These are phyloP conservation scores for Penicillium oxalicum DNA, from an alignment of 2,329 filamentous ascomycete genomes.

Conservation along the genomic window DNA sequence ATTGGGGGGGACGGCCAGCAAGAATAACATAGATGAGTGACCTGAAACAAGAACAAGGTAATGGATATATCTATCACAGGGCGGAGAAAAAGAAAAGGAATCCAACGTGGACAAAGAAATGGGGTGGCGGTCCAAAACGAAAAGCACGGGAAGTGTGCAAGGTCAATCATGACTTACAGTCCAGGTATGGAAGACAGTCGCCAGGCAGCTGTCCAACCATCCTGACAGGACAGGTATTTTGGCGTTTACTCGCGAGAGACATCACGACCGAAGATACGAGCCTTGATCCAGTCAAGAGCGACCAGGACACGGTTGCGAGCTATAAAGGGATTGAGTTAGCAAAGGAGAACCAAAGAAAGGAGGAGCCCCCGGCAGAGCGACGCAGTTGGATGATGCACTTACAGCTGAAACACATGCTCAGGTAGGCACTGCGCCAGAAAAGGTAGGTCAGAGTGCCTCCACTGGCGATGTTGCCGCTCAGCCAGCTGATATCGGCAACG, in stretches of 20 bases:
- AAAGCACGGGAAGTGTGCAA: neutral
- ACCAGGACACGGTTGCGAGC: conserved; percentile 93
- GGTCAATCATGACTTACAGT: too few species aligned
- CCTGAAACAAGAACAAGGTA: conserved; percentile 11
- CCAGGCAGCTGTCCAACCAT: too few species aligned
- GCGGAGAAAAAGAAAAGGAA: neutral
- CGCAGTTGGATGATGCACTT: conserved; percentile 45
- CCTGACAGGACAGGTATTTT: too few species aligned
- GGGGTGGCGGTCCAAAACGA: conserved; percentile 14
- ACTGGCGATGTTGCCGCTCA: conserved; percentile 91
- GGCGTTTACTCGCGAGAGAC: conserved; percentile 51
- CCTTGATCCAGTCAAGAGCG: conserved; percentile 91
- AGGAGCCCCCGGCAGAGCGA: too few species aligned
- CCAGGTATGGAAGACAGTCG: too few species aligned
- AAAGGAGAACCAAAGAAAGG: neutral
- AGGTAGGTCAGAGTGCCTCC: conserved; percentile 93
- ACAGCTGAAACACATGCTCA: conserved; percentile 99
- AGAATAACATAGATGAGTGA: conserved; percentile 11
- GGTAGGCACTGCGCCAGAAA: conserved; percentile 96
- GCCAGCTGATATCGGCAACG: conserved; percentile 94
- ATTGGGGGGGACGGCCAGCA: neutral
- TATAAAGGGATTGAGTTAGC: conserved; percentile 31
- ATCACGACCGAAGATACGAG: conserved; percentile 92
- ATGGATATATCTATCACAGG: conserved; percentile 21
- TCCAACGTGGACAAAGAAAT: conserved; percentile 5